These are phyloP conservation scores for Coriolopsis trogii DNA, from an alignment of 1,284 basidiomycete genomes.

Conservation along the genomic window DNA sequence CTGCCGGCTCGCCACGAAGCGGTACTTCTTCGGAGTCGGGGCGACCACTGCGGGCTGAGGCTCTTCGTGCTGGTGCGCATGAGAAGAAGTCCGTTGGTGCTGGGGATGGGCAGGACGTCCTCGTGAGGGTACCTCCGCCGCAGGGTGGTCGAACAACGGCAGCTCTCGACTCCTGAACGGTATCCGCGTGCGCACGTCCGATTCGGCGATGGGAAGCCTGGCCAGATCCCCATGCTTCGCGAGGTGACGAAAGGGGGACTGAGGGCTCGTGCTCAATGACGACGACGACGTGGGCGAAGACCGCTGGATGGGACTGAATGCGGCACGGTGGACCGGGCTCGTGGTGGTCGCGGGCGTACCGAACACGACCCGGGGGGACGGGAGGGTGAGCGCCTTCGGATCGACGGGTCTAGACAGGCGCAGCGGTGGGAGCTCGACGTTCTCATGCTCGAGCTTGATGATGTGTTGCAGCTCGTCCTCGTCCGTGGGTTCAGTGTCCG, in stretches of 20 bases:
- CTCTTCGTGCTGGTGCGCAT: not conserved
- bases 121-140: not conserved
- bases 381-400: not conserved
- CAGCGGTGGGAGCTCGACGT: slow-evolving; percentile 5
- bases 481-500: slow-evolving; percentile 19
- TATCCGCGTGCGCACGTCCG: slow-evolving; percentile 8
- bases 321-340: not conserved
- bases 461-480: slow-evolving; percentile 11
- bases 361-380: not conserved
- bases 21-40: slow-evolving; percentile 16
- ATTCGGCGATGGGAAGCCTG: not conserved
- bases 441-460: slow-evolving; percentile 13
- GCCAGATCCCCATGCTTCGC: not conserved
- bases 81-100: not conserved
- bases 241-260: not conserved
- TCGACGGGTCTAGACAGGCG: not conserved
- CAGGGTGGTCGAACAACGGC: not conserved
- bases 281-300: not conserved
- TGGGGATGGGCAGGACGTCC: slow-evolving; percentile 1
- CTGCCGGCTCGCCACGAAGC: slow-evolving; percentile 20
- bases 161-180: not conserved
- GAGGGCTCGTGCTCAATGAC: slow-evolving; percentile 1
- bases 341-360: not conserved
- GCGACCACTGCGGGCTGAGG: not conserved
- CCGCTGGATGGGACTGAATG: not conserved